phyloP scores from a whole-genome alignment of 192 early-diverging fungal genomes.

The Geranomyces variabilis region DNA sequence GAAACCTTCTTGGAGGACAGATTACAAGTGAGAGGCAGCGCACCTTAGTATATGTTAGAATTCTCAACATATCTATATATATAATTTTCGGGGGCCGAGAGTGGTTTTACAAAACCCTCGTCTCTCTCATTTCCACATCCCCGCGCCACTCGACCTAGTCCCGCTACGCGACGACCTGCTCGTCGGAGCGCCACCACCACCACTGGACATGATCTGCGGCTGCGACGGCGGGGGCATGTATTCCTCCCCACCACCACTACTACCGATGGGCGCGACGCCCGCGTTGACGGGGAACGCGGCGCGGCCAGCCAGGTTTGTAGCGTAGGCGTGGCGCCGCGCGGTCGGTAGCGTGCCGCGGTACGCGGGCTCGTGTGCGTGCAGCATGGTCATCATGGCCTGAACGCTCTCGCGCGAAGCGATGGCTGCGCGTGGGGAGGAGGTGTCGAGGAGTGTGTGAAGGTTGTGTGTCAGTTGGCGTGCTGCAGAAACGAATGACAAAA shows the following conservation, averaged over 20 bases:
- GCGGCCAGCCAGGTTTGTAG: slow-evolving; percentile 7
- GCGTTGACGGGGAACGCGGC: slow-evolving; percentile 15
- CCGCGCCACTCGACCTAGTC: no score
- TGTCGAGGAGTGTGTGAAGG: slow-evolving; percentile 9
- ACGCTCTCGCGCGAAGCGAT: neutral
- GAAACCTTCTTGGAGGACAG: no score
- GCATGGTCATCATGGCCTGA: neutral
- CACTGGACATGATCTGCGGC: no score
- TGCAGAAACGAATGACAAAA: neutral
- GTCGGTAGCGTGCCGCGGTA: slow-evolving; percentile 23
- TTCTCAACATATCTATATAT: no score
- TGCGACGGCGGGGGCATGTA: neutral
- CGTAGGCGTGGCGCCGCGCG: neutral
- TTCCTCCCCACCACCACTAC: neutral
- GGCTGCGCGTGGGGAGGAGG: neutral
- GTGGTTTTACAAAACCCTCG: no score
- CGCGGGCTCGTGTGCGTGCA: slow-evolving; percentile 21
- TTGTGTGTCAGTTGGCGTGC: neutral
- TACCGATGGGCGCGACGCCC: neutral
- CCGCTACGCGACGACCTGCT: no score
- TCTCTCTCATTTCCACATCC: no score
- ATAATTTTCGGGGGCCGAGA: no score
- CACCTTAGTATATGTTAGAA: no score
- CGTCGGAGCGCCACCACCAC: no score
- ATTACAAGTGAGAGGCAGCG: no score